Evolutionary conservation across 352 stramenopile genomes (phyloP).

Genomic region (Peronospora destructor): DNA sequence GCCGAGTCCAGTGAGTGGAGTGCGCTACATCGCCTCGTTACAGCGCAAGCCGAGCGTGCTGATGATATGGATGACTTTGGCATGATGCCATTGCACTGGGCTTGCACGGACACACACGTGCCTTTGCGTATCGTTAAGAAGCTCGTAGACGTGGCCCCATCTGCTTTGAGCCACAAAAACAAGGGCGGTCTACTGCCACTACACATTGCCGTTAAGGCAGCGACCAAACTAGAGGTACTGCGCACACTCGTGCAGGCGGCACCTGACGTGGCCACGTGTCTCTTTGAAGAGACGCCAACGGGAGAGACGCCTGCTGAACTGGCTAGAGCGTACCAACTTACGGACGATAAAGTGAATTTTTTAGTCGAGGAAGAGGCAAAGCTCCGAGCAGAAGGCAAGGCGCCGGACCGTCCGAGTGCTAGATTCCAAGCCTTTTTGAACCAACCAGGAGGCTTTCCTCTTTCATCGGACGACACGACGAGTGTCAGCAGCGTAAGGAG

Average conservation of each 20-base stretch:
- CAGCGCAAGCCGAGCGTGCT: constrained; percentile 40
- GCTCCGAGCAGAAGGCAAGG: constrained; percentile 36
- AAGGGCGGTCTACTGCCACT: constrained; percentile 70
- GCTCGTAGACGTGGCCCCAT: constrained; percentile 52
- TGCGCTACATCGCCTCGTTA: constrained; percentile 54
- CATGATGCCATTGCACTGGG: constrained; percentile 83
- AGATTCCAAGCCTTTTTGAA: constrained; percentile 47
- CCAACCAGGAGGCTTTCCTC: constrained; percentile 23
- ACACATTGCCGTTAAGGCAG: constrained; percentile 79
- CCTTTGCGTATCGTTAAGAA: constrained; percentile 58
- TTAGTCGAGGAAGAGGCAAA: constrained; percentile 40
- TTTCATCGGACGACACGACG: constrained; percentile 20
- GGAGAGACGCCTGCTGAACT: constrained; percentile 70
- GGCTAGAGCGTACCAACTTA: constrained; percentile 42
- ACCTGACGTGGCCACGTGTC: constrained; percentile 31
- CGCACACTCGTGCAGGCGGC: constrained; percentile 41
- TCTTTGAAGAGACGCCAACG: constrained; percentile 62
- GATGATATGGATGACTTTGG: constrained; percentile 80
- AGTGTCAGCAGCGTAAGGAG: constrained; percentile 30
- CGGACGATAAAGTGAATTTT: constrained; percentile 43
- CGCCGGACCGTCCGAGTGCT: constrained; percentile 37
- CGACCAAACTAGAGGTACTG: constrained; percentile 59
- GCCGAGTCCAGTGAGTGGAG: constrained; percentile 68
- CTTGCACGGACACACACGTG: constrained; percentile 68
- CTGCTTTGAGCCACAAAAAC: constrained; percentile 55